These are phyloP conservation scores for Diaporthe citri DNA, from an alignment of 2,329 filamentous ascomycete genomes.

Conservation along the genomic window DNA sequence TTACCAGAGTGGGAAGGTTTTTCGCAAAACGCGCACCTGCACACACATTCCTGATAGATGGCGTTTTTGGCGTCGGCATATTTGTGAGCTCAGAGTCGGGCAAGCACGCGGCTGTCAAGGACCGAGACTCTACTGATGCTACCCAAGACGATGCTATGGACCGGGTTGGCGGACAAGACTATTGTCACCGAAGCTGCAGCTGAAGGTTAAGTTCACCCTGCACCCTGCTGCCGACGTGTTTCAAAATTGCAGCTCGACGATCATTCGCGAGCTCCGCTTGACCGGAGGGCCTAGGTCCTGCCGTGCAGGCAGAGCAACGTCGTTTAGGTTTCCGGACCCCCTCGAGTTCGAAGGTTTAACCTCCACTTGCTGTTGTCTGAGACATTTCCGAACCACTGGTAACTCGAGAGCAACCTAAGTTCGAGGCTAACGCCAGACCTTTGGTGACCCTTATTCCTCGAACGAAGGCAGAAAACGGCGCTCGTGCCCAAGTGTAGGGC, in stretches of 20 bases:
- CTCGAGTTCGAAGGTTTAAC: slow-evolving; percentile 19
- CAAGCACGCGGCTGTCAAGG: slow-evolving; percentile 3
- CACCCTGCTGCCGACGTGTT: slow-evolving; percentile 25
- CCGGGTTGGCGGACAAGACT: slow-evolving; percentile 9
- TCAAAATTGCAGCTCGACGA: slow-evolving; percentile 23
- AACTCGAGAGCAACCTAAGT: slow-evolving; percentile 3
- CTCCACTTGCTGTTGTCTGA: neutral
- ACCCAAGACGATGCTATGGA: neutral
- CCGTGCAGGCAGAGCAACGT: slow-evolving; percentile 10
- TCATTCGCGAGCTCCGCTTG: slow-evolving; percentile 25
- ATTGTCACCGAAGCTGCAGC: slow-evolving; percentile 22
- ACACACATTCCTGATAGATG: slow-evolving; percentile 11
- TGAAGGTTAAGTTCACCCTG: slow-evolving; percentile 27
- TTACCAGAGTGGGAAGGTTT: slow-evolving; percentile 22
- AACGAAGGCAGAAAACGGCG: neutral
- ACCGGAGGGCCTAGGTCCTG: neutral
- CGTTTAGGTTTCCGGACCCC: neutral
- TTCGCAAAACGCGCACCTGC: slow-evolving; percentile 12
- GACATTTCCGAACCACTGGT: slow-evolving; percentile 23
- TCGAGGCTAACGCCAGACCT: slow-evolving; percentile 8
- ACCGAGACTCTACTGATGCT: neutral
- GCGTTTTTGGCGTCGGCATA: slow-evolving; percentile 26
- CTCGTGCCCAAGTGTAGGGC: slow-evolving; percentile 9
- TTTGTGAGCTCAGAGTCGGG: slow-evolving; percentile 13
- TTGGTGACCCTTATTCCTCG: neutral